Conservation (phyloP, 352 stramenopile species). For the Phytophthora niederhauseri region DNA sequence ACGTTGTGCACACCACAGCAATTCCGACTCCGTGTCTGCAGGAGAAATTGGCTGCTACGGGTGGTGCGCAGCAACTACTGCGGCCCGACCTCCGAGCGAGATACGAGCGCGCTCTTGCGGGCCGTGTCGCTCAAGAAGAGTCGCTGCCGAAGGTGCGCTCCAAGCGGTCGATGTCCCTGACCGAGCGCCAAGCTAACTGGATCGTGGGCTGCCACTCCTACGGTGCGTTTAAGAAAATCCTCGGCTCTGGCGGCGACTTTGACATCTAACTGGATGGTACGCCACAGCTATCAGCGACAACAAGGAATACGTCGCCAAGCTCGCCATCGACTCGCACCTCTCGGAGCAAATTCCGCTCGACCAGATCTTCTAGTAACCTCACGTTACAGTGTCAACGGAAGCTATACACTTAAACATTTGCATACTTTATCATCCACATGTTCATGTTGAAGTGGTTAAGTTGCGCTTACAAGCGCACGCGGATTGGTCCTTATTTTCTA, state of each 20-base stretch:
- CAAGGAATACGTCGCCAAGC: constrained; percentile 78
- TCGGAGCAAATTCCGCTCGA: constrained; percentile 65
- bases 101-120: constrained; percentile 52
- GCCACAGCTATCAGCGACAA: constrained; percentile 77
- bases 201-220: constrained; percentile 81
- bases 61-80: constrained; percentile 33
- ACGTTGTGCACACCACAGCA: constrained; percentile 24
- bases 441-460: neutral
- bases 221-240: constrained; percentile 37
- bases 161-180: constrained; percentile 47
- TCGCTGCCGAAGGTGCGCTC: constrained; percentile 8
- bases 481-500: neutral
- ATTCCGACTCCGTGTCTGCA: constrained; percentile 66
- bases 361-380: constrained; percentile 53
- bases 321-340: constrained; percentile 80
- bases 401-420: neutral
- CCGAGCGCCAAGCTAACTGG: constrained; percentile 59
- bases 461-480: neutral
- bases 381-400: too few species aligned
- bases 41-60: constrained; percentile 49
- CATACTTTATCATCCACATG: neutral
- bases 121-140: constrained; percentile 27
- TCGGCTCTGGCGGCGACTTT: neutral
- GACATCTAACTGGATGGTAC: neutral
- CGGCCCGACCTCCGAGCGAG: constrained; percentile 46